Evolutionary conservation across 768 basidiomycete species (phyloP).

Genomic region (Mycena belliarum): DNA sequence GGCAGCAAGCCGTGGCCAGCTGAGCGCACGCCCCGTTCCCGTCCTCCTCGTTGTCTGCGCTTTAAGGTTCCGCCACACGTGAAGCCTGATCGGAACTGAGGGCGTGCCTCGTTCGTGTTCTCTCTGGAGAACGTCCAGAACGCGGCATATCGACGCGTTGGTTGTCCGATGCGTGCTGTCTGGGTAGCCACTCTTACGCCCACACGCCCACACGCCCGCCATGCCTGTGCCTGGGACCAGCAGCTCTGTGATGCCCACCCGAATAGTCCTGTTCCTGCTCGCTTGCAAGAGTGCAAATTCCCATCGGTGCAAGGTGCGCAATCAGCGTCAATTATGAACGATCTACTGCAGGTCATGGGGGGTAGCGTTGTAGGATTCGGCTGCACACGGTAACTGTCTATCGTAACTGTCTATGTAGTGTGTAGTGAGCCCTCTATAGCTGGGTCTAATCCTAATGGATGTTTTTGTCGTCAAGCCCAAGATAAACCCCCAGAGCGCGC

Average conservation of each 20-base stretch:
- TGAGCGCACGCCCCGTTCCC: too few species aligned
- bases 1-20: too few species aligned
- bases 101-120: not conserved
- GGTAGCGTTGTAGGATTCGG: too few species aligned
- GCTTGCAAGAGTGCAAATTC: not conserved
- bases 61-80: constrained; percentile 1
- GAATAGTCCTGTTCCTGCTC: constrained; percentile 5
- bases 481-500: not conserved
- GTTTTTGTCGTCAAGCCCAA: not conserved
- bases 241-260: too few species aligned
- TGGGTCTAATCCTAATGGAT: too few species aligned
- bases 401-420: not conserved
- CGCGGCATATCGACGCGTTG: not conserved
- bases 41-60: not conserved
- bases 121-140: constrained; percentile 6
- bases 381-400: not conserved
- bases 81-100: not conserved
- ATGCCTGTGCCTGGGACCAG: too few species aligned
- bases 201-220: too few species aligned
- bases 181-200: not conserved
- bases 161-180: too few species aligned
- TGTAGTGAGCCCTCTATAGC: not conserved
- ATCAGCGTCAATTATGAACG: too few species aligned
- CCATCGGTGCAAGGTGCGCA: too few species aligned
- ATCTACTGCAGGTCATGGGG: too few species aligned